Percentiles rank a stretch among this genome's conserved stretches.
phyloP scores from a whole-genome alignment of 1,284 basidiomycete genomes.

The Moniliella sp. region DNA sequence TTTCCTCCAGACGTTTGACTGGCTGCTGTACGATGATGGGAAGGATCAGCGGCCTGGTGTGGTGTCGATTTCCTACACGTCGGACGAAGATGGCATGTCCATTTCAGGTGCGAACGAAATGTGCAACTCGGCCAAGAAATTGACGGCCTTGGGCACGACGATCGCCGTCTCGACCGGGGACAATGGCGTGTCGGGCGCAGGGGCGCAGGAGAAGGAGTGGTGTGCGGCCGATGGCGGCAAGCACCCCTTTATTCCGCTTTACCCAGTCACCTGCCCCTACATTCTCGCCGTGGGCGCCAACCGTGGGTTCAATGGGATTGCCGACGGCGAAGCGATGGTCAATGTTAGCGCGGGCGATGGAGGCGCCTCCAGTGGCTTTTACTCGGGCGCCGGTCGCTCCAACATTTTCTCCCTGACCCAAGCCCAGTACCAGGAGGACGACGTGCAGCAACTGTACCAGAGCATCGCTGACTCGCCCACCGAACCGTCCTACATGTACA shows the following conservation, averaged over 20 bases:
- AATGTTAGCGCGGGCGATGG: background rate
- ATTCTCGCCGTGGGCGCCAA: constrained; percentile 6
- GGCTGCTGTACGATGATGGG: background rate
- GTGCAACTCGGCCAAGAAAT: constrained; percentile 4
- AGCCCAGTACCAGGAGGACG: constrained; percentile 1
- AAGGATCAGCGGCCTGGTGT: constrained; percentile 1
- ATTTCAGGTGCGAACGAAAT: constrained; percentile 1
- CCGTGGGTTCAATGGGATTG: background rate
- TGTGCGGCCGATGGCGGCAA: background rate
- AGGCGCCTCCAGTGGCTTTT: constrained; percentile 31
- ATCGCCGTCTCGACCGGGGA: constrained; percentile 6
- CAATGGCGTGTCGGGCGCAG: constrained; percentile 3
- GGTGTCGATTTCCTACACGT: constrained; percentile 3
- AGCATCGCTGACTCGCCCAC: background rate
- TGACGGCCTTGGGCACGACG: constrained; percentile 5
- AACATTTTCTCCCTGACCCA: constrained; percentile 3
- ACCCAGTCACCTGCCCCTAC: constrained; percentile 5
- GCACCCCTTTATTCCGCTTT: constrained; percentile 4
- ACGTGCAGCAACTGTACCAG: background rate
- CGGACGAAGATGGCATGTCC: constrained; percentile 1
- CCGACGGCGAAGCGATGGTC: background rate
- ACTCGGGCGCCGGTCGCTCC: constrained; percentile 1
- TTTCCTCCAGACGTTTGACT: constrained; percentile 5
- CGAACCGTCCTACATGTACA: constrained; percentile 3
- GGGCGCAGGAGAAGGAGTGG: background rate